Evolutionary conservation across 2,329 filamentous ascomycete genomes (phyloP), one percentile per base, ranked within the genome.

Genomic region (Aspergillus tanneri): DNA sequence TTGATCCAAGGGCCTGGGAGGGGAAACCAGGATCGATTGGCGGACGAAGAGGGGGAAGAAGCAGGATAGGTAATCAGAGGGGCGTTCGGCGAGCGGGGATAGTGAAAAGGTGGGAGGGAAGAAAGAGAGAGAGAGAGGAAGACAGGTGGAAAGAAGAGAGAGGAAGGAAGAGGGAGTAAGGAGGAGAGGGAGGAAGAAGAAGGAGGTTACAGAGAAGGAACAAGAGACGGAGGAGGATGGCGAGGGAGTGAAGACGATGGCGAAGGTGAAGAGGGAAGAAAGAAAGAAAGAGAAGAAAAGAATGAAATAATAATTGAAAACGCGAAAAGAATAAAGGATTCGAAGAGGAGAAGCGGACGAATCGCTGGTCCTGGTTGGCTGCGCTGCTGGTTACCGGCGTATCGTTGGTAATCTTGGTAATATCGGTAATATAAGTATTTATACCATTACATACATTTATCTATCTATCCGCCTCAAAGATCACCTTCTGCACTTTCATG

Each of bases 401-500:
- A 34, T 34, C 16, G 30, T 3, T 4, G 12, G 28, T 12, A 32
- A 14, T 14, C 27, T 16, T 34, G 30, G 30, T 34, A 34, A 8
- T 43, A 22, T 12, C 8, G 14, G 3, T 34, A 14, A 14, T 32
- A n/a, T 19, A 30, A 9, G 21, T 32, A 16, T 5, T 27, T 25
- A 4, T 14, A 40, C 27, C 21, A 24, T 14, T 22, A 35, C 10
- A 22, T n/a, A 11, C 37, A 12, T 25, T 55, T 61, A 73, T 58
- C 71, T 61, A 73, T 58, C 71, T 66, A 25, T 67, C 65, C 16
- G 71, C 69, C 52, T 77, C 78, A 61, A 89, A 89, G 12, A 88
- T 77, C 11, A 90, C 83, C 73, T 90, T 89, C 59, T 88, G 85
- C 16, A 79, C 85, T 68, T 85, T 81, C 80, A 85, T 86, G 54